A percentile compares a stretch with the other conserved stretches of the same genome.
These are phyloP conservation scores for Lycium barbarum DNA, from an alignment of 257 asterid genomes.

Conservation along the genomic window DNA sequence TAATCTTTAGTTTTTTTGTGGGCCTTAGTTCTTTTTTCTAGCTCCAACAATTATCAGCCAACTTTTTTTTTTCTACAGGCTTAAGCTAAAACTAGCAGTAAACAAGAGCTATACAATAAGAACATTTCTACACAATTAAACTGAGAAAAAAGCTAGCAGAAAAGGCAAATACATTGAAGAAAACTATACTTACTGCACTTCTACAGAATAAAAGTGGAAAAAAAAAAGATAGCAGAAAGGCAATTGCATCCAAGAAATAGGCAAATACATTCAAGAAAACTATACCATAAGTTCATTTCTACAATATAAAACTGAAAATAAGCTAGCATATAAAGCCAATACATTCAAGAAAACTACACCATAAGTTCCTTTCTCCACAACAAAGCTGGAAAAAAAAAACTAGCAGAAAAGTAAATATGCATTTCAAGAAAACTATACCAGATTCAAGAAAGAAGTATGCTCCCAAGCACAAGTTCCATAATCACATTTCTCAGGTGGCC, in stretches of 20 bases:
- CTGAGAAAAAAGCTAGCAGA: background rate
- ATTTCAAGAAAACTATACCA: slow-evolving; percentile 51
- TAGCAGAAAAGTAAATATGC: background rate
- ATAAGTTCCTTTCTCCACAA: no score
- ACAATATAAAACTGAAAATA: background rate
- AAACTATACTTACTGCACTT: background rate
- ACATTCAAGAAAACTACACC: no score
- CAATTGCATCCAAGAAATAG: no score
- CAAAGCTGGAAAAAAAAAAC: background rate
- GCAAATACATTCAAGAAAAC: background rate
- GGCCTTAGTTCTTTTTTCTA: no score
- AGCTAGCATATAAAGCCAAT: no score
- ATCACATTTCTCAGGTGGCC: slow-evolving; percentile 90
- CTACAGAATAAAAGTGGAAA: background rate
- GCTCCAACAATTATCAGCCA: slow-evolving; percentile 1
- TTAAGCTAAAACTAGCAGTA: background rate
- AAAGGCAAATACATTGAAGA: background rate
- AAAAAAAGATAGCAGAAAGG: background rate
- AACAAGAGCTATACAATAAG: background rate
- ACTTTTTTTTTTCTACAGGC: background rate
- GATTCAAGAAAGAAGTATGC: slow-evolving; percentile 73
- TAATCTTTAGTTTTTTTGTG: no score
- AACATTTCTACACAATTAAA: background rate
- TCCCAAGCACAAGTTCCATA: slow-evolving; percentile 90
- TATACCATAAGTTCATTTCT: background rate